These are phyloP conservation scores for Amaranthus hypochondriacus DNA, from an alignment of 148 eudicot species.

Conservation along the genomic window DNA sequence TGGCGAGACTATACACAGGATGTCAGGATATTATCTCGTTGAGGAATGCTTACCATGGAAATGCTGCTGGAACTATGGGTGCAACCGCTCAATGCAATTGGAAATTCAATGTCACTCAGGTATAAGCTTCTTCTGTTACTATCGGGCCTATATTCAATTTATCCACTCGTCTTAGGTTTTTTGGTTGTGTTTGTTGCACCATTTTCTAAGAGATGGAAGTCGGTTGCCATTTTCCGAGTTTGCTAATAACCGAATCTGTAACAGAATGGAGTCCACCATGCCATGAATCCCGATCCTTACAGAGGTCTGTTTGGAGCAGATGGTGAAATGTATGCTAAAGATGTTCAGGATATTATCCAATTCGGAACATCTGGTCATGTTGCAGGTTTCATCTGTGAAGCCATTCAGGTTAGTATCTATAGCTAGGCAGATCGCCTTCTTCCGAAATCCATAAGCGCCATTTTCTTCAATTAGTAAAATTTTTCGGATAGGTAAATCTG, in stretches of 20 bases:
- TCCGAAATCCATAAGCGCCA: too few species aligned
- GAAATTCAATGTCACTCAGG: constrained; percentile 96
- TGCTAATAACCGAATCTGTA: constrained; percentile 9
- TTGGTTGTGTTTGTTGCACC: not conserved
- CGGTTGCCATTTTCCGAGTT: not conserved
- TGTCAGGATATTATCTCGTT: constrained; percentile 82
- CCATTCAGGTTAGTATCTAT: constrained; percentile 58
- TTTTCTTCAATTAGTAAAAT: too few species aligned
- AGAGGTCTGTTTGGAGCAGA: constrained; percentile 94
- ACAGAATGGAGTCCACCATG: constrained; percentile 97
- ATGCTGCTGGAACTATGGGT: constrained; percentile 94
- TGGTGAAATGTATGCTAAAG: constrained; percentile 78
- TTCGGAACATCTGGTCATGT: constrained; percentile 86
- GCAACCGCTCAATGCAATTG: constrained; percentile 85
- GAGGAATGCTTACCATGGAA: constrained; percentile 95
- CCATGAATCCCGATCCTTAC: constrained; percentile 86
- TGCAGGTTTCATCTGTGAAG: constrained; percentile 82
- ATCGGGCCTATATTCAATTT: not conserved
- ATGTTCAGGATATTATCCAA: constrained; percentile 72
- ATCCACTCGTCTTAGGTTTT: not conserved
- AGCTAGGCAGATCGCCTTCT: not conserved
- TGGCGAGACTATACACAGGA: constrained; percentile 82
- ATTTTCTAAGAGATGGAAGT: not conserved
- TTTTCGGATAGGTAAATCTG: too few species aligned
- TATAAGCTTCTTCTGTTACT: constrained; percentile 21